These are phyloP conservation scores for Avicennia marina DNA, from an alignment of 257 asterid genomes.

Conservation along the genomic window DNA sequence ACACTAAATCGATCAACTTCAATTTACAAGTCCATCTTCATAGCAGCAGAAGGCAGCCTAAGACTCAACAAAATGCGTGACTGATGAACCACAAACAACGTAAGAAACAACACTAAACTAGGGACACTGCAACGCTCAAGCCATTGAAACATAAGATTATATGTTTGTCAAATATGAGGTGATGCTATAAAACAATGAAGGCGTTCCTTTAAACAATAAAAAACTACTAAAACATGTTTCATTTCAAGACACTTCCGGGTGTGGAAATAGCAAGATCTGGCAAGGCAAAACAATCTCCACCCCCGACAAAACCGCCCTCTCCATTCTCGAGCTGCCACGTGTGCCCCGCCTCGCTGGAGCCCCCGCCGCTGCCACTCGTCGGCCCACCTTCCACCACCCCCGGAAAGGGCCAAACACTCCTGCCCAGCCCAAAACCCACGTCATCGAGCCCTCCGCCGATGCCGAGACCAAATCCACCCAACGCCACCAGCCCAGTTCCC, in stretches of 20 bases:
- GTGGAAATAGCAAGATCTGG: conserved; percentile 77
- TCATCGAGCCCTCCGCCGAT: conserved; percentile 33
- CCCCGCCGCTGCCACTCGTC: conserved; percentile 18
- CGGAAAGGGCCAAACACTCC: conserved; percentile 55
- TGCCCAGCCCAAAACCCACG: conserved; percentile 61
- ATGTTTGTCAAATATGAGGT: too few species aligned
- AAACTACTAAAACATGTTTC: conserved; percentile 4
- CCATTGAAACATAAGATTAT: too few species aligned
- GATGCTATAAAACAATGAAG: too few species aligned
- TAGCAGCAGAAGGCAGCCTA: too few species aligned
- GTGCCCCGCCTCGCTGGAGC: conserved; percentile 25
- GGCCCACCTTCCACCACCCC: conserved; percentile 46
- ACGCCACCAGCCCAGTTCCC: conserved; percentile 51
- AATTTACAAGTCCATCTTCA: too few species aligned
- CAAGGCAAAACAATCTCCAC: conserved; percentile 49
- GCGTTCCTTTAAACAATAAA: too few species aligned
- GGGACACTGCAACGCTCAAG: too few species aligned
- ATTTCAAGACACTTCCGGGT: conserved; percentile 42
- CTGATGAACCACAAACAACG: too few species aligned
- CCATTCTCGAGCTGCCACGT: conserved; percentile 75
- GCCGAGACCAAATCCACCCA: conserved; percentile 64
- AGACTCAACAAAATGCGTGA: too few species aligned
- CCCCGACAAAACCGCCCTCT: conserved; percentile 37
- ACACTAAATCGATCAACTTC: too few species aligned
- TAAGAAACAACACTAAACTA: too few species aligned